Percentiles rank a stretch among this genome's conserved stretches.
Evolutionary conservation across 164 flowering plant species (phyloP).

Genomic region (Kingdonia uniflora): DNA sequence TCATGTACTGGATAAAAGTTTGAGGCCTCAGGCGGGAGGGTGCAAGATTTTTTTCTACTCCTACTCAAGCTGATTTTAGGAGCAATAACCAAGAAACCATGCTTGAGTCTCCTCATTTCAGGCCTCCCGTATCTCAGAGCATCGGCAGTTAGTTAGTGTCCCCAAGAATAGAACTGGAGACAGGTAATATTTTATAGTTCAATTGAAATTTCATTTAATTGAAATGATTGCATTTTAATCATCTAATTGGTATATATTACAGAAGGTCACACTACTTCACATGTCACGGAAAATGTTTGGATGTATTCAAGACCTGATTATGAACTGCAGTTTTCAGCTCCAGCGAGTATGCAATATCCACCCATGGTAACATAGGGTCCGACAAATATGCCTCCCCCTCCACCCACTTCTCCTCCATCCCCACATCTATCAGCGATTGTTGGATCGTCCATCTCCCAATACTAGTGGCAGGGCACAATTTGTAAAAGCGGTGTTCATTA

Average conservation of each 20-base stretch:
- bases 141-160: too few relatives aligned
- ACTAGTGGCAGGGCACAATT: slow-evolving; percentile 74
- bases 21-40: slow-evolving; percentile 33
- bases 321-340: slow-evolving; percentile 28
- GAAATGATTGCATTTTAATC: too few relatives aligned
- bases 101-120: slow-evolving; percentile 3
- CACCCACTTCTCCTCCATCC: slow-evolving; percentile 36
- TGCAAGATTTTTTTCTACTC: slow-evolving; percentile 28
- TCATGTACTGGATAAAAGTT: slow-evolving; percentile 8
- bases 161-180: slow-evolving; percentile 40
- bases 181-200: slow-evolving; percentile 22
- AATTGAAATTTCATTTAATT: too few relatives aligned
- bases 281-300: slow-evolving; percentile 43
- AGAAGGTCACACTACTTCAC: slow-evolving; percentile 25
- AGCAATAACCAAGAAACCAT: slow-evolving; percentile 28
- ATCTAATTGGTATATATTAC: slow-evolving; percentile 2
- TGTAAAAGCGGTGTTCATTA: slow-evolving; percentile 89
- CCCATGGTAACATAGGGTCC: slow-evolving; percentile 35
- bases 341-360: slow-evolving; percentile 26
- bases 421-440: slow-evolving; percentile 58
- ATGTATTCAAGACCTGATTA: slow-evolving; percentile 34
- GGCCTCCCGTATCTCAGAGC: not conserved
- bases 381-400: slow-evolving; percentile 42
- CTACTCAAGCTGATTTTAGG: slow-evolving; percentile 34
- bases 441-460: slow-evolving; percentile 62